phyloP scores from a whole-genome alignment of 139 green algal species.

The Chlamydomonas incerta region DNA sequence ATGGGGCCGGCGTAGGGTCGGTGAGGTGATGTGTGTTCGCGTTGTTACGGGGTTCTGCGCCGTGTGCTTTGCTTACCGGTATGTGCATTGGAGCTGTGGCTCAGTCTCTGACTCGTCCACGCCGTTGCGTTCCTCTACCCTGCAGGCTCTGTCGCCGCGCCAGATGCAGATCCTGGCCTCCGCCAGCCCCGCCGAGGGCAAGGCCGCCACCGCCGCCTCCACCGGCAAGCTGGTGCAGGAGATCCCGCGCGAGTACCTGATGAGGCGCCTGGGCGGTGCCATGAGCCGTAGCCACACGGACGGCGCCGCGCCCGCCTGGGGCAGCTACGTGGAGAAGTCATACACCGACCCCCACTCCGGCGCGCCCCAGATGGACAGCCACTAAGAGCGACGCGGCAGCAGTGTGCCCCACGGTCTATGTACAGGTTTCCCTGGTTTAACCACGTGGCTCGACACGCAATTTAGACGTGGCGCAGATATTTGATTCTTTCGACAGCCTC shows the following conservation, averaged over 20 bases:
- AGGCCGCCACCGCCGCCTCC: conserved; percentile 30
- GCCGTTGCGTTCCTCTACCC: not conserved
- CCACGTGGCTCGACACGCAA: too few species aligned
- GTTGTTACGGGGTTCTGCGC: too few species aligned
- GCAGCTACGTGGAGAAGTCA: conserved; percentile 19
- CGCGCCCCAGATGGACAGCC: conserved; percentile 24
- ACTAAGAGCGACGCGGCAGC: not conserved
- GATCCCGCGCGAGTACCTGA: conserved; percentile 67
- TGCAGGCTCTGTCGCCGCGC: conserved; percentile 52
- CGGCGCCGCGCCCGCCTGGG: conserved; percentile 35
- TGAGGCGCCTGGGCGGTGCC: conserved; percentile 57
- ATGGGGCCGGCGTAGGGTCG: too few species aligned
- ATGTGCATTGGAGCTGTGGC: too few species aligned
- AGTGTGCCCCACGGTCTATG: too few species aligned
- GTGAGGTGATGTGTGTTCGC: too few species aligned
- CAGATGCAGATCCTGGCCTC: conserved; percentile 60
- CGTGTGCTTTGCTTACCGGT: too few species aligned
- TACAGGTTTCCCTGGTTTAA: too few species aligned
- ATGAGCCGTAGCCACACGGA: conserved; percentile 42
- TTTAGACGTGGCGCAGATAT: too few species aligned
- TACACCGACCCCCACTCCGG: not conserved
- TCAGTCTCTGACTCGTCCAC: not conserved
- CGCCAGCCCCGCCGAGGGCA: conserved; percentile 10
- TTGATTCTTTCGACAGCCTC: too few species aligned
- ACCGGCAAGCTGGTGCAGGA: conserved; percentile 54